Evolutionary conservation across 768 basidiomycete species (phyloP), one percentile per base, ranked within the genome.

Genomic region (Coprinopsis strossmayeri): DNA sequence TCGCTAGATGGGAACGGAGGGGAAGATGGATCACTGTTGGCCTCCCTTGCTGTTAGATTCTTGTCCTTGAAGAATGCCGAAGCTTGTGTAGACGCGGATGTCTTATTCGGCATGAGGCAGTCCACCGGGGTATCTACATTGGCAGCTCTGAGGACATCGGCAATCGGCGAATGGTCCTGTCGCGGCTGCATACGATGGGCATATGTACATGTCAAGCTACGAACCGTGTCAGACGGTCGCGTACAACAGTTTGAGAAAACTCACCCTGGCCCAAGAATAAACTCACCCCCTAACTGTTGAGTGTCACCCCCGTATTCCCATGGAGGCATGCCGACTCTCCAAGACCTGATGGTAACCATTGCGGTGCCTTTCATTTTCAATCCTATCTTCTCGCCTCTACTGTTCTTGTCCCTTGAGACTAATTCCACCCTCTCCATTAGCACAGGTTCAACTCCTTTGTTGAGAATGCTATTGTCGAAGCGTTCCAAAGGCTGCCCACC

Each of bases 281-380:
- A 94, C 68, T 97, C 94, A 20, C 93, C 94, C 9, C 93, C 93
- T 17, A 95, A 71, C 64, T 94, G 90, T 34, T 74, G 65, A 35
- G 82, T 63, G 57, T 91, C 82, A 0, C 91, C 91, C 2, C 83
- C 85, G 51, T 78, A 79, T 67, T 84, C 84, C 81, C 86, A 87
- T 12, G 90, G 70, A 0, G 89, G 88, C 83, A 94, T 85, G 21
- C 82, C 79, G 23, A 81, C 78, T 49, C 78, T 78, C 42, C 91
- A 59, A 2, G 85, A 84, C 52, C 84, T 80, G 51, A 76, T 65
- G 28, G 88, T 71, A 20, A 91, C 86, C 72, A 79, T 79, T n/a
- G 82, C 81, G 28, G 89, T 78, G 2, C 87, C 84, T 20, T 79
- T 66, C 54, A 89, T 62, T 10, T 45, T 79, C 74, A 35, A 85